A percentile compares a stretch with the other conserved stretches of the same genome.
These are phyloP conservation scores for Tricladium varicosporioides DNA, from an alignment of 2,329 filamentous ascomycete species.

Conservation along the genomic window DNA sequence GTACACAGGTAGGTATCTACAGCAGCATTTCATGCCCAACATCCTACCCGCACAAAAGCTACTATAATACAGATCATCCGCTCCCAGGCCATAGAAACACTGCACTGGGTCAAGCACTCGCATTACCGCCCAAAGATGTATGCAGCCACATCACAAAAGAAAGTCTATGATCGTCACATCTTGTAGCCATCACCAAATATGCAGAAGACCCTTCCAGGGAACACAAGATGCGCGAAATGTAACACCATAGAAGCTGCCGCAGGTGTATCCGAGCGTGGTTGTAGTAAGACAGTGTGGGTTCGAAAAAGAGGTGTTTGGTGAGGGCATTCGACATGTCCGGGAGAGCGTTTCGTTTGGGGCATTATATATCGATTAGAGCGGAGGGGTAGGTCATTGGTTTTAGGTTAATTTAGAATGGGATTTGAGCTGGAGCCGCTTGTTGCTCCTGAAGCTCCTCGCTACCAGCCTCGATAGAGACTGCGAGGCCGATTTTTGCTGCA, in stretches of 20 bases:
- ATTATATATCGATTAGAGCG: slow-evolving; percentile 33
- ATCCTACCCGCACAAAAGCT: slow-evolving; percentile 18
- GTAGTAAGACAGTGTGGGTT: slow-evolving; percentile 32
- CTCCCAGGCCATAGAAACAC: slow-evolving; percentile 5
- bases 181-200: slow-evolving; percentile 23
- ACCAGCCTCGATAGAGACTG: slow-evolving; percentile 85
- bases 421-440: slow-evolving; percentile 53
- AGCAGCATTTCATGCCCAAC: slow-evolving; percentile 23
- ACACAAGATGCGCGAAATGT: slow-evolving; percentile 15
- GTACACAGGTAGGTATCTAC: slow-evolving; percentile 28
- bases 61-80: slow-evolving; percentile 28
- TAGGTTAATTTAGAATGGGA: slow-evolving; percentile 57
- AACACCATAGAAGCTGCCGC: slow-evolving; percentile 15
- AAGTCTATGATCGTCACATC: slow-evolving; percentile 31
- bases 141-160: slow-evolving; percentile 15
- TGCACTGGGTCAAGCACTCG: slow-evolving; percentile 19
- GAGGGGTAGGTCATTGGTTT: slow-evolving; percentile 20
- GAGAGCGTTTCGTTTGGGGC: slow-evolving; percentile 11
- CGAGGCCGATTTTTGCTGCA: slow-evolving; percentile 90
- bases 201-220: slow-evolving; percentile 21
- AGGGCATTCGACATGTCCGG: slow-evolving; percentile 21
- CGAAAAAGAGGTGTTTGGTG: slow-evolving; percentile 22
- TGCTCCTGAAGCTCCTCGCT: slow-evolving; percentile 85
- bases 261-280: slow-evolving; percentile 16
- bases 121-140: slow-evolving; percentile 24